Percentiles rank a stretch among this genome's conserved stretches.
These are phyloP conservation scores for Jamesozyma hellenica DNA, from an alignment of 805 yeast species.

Conservation along the genomic window DNA sequence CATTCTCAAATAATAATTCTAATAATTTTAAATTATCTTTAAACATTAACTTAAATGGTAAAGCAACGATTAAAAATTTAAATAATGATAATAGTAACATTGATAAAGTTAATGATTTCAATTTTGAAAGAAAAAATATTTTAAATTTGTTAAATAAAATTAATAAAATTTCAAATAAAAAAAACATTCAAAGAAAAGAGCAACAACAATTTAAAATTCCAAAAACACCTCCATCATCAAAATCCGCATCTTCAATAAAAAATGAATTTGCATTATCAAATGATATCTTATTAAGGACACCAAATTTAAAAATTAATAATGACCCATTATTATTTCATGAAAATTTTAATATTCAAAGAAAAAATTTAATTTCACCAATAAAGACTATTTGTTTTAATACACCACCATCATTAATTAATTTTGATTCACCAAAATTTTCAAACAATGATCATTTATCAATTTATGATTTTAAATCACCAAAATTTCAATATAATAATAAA, in stretches of 20 bases:
- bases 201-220: neutral
- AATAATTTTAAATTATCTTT: constrained; percentile 16
- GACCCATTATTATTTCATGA: too few relatives aligned
- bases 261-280: too few relatives aligned
- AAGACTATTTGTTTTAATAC: constrained; percentile 14
- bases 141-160: constrained; percentile 20
- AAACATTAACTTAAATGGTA: constrained; percentile 24
- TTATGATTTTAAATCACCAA: neutral
- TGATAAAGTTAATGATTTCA: neutral
- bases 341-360: neutral
- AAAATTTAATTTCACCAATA: constrained; percentile 3
- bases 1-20: neutral
- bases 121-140: constrained; percentile 18
- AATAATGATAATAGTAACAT: too few relatives aligned
- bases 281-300: too few relatives aligned
- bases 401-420: constrained; percentile 25
- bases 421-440: constrained; percentile 14
- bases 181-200: neutral
- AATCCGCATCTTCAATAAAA: neutral
- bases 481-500: too few relatives aligned
- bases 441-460: neutral
- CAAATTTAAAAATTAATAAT: too few relatives aligned
- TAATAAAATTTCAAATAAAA: neutral
- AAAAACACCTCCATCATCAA: neutral
- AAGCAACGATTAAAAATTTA: constrained; percentile 20